Conservation (phyloP, 2,329 filamentous ascomycete genomes). For the Geosmithia putterillii region DNA sequence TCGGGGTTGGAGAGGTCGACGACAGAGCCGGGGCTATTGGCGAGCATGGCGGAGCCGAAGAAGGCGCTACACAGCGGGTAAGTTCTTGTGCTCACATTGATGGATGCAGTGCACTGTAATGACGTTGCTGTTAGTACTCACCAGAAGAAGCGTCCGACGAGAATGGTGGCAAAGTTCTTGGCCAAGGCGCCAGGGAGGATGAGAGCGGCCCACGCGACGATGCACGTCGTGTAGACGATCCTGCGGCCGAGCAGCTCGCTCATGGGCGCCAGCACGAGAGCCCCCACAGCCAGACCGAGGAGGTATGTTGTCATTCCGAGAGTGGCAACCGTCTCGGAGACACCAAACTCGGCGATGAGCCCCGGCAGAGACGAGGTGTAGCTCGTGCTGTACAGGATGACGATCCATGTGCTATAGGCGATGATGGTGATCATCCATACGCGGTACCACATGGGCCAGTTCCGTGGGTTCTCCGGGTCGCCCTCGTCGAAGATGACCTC, state of each 20-base stretch:
- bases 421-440: conserved; percentile 29
- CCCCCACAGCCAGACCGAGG: conserved; percentile 59
- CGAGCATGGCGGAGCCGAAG: conserved; percentile 63
- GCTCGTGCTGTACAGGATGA: conserved; percentile 65
- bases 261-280: conserved; percentile 61
- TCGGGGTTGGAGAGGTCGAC: conserved; percentile 75
- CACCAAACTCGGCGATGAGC: conserved; percentile 54
- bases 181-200: conserved; percentile 62
- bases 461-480: conserved; percentile 52
- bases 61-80: conserved; percentile 21
- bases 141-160: conserved; percentile 66
- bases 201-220: conserved; percentile 52
- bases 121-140: too few relatives aligned
- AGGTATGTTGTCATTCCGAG: conserved; percentile 72
- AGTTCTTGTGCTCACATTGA: too few relatives aligned
- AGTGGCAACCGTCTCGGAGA: conserved; percentile 49
- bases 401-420: conserved; percentile 32
- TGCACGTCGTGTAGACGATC: conserved; percentile 56
- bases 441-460: conserved; percentile 47
- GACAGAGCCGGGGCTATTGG: conserved; percentile 71
- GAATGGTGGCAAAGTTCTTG: conserved; percentile 52
- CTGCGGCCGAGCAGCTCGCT: conserved; percentile 58
- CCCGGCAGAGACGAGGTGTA: conserved; percentile 64
- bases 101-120: too few relatives aligned
- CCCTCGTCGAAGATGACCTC: conserved; percentile 61